Percentiles rank a stretch among this genome's conserved stretches.
These are phyloP conservation scores for Gardenia jasminoides DNA, from an alignment of 257 asterid genomes.

Conservation along the genomic window DNA sequence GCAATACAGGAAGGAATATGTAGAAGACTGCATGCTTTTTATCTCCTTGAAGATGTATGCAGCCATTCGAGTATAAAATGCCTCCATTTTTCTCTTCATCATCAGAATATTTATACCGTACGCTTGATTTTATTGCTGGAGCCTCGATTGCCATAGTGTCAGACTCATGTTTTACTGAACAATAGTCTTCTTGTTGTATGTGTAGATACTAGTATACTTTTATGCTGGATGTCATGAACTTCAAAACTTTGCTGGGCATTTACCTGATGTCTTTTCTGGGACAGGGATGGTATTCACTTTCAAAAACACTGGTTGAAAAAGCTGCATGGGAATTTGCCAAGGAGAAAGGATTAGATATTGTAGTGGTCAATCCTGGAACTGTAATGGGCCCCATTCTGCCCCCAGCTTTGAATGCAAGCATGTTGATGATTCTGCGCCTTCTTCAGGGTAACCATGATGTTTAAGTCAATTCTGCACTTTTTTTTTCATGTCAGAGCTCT, in stretches of 20 bases:
- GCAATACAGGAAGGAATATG: background rate
- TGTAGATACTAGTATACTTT: too few species aligned
- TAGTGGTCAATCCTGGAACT: slow-evolving; percentile 84
- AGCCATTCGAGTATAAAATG: background rate
- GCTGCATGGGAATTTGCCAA: slow-evolving; percentile 83
- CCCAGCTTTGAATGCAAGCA: slow-evolving; percentile 75
- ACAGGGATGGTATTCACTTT: too few species aligned
- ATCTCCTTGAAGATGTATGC: too few species aligned
- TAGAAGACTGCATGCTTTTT: too few species aligned
- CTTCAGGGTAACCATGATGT: slow-evolving; percentile 60
- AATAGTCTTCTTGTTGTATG: too few species aligned
- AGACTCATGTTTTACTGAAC: too few species aligned
- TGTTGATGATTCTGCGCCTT: slow-evolving; percentile 69
- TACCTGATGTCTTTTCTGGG: too few species aligned
- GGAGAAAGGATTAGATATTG: slow-evolving; percentile 70
- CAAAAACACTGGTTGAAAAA: too few species aligned
- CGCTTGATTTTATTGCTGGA: background rate
- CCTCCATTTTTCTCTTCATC: background rate
- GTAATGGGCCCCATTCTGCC: slow-evolving; percentile 81
- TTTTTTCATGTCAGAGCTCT: background rate
- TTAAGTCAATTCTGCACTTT: background rate
- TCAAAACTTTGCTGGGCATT: too few species aligned
- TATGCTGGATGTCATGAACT: too few species aligned
- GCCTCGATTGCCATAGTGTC: background rate
- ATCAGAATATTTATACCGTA: background rate